Percentiles rank a stretch among this genome's conserved stretches.
Conservation (phyloP, 2,329 filamentous ascomycete species). For the Exophiala calicioides region DNA sequence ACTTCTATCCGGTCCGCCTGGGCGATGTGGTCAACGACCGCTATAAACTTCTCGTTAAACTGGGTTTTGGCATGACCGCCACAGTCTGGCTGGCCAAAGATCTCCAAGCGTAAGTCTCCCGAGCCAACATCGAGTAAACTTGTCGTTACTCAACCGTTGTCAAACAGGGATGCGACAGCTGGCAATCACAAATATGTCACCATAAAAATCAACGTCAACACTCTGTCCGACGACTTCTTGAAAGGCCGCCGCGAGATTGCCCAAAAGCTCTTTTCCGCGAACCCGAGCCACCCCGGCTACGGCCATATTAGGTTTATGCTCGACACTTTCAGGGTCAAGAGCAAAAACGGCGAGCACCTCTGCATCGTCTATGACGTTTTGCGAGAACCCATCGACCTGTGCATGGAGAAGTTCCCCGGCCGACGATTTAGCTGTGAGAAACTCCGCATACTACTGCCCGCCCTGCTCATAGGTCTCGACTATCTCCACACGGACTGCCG, state of each 20-base stretch:
- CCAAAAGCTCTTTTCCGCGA: slow-evolving; percentile 36
- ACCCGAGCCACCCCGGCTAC: slow-evolving; percentile 39
- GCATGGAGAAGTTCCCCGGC: slow-evolving; percentile 36
- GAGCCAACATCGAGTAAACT: no score
- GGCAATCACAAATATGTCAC: slow-evolving; percentile 36
- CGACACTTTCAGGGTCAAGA: slow-evolving; percentile 38
- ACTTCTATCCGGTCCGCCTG: slow-evolving; percentile 43
- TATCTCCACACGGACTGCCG: slow-evolving; percentile 45
- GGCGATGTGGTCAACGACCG: slow-evolving; percentile 41
- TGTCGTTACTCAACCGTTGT: not conserved
- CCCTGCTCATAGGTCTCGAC: slow-evolving; percentile 43
- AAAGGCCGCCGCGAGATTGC: slow-evolving; percentile 34
- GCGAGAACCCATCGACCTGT: slow-evolving; percentile 42
- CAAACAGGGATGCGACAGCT: slow-evolving; percentile 15
- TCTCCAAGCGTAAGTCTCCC: slow-evolving; percentile 31
- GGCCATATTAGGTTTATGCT: slow-evolving; percentile 38
- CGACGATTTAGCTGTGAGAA: slow-evolving; percentile 33
- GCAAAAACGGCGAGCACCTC: slow-evolving; percentile 36
- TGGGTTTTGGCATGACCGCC: slow-evolving; percentile 45
- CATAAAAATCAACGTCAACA: slow-evolving; percentile 39
- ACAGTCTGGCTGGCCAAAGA: slow-evolving; percentile 49
- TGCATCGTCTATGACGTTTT: slow-evolving; percentile 44
- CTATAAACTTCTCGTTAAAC: slow-evolving; percentile 44
- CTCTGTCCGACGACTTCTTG: slow-evolving; percentile 30
- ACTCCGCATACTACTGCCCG: slow-evolving; percentile 39